phyloP scores from a whole-genome alignment of 257 asterid genomes.

The Ballota nigra region DNA sequence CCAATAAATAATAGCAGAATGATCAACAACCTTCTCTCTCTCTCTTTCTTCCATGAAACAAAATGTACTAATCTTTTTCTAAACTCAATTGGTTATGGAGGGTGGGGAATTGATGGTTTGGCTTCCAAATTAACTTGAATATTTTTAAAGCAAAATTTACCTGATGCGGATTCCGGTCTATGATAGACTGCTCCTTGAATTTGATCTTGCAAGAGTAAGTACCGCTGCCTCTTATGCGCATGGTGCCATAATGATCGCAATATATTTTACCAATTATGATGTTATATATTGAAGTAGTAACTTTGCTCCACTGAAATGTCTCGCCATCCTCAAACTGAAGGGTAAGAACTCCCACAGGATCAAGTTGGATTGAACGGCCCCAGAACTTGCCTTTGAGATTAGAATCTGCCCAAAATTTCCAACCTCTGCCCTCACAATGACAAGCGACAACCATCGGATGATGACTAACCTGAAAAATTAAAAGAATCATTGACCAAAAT shows the following conservation, averaged over 20 bases:
- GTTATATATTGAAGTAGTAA: conserved; percentile 94
- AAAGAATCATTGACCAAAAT: background rate
- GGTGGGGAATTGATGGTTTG: background rate
- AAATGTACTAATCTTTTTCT: background rate
- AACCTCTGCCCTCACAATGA: conserved; percentile 93
- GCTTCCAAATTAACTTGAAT: conserved; percentile 12
- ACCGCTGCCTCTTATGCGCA: conserved; percentile 97
- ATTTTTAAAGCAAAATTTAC: conserved; percentile 36
- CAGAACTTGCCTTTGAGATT: conserved; percentile 98
- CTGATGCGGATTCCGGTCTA: conserved; percentile 99
- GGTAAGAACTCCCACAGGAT: conserved; percentile 87
- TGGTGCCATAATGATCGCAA: conserved; percentile 94
- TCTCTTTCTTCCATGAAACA: background rate
- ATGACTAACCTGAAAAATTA: conserved; percentile 80
- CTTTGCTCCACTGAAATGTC: conserved; percentile 98
- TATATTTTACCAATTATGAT: conserved; percentile 94
- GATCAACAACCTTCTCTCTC: background rate
- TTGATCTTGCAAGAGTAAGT: conserved; percentile 95
- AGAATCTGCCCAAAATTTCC: conserved; percentile 99
- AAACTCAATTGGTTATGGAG: background rate
- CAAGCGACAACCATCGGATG: conserved; percentile 99
- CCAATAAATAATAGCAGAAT: background rate
- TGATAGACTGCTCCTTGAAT: conserved; percentile 97
- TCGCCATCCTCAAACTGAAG: conserved; percentile 96
- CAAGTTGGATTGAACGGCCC: conserved; percentile 99